Conservation (phyloP, 2,329 filamentous ascomycete genomes). For the Neofusicoccum cordaticola region DNA sequence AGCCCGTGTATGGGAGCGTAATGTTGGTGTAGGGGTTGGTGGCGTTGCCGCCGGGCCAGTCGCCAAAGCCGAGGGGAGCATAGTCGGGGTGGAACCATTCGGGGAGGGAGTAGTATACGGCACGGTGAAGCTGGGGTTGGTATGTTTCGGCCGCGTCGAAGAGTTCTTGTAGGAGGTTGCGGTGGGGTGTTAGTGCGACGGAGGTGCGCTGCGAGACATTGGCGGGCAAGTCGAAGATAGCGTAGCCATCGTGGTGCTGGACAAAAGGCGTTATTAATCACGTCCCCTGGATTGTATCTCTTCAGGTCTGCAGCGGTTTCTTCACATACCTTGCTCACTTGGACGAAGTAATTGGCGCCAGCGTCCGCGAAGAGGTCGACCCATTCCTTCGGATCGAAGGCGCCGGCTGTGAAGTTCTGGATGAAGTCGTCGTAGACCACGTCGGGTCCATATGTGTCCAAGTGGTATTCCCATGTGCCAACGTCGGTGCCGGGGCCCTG, state of each 20-base stretch:
- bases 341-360: slow-evolving; percentile 50
- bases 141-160: slow-evolving; percentile 44
- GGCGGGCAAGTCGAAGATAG: slow-evolving; percentile 43
- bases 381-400: slow-evolving; percentile 53
- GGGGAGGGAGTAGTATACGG: slow-evolving; percentile 45
- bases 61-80: slow-evolving; percentile 35
- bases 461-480: slow-evolving; percentile 50
- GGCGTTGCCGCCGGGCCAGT: slow-evolving; percentile 42
- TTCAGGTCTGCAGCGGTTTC: too few relatives aligned
- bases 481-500: slow-evolving; percentile 40
- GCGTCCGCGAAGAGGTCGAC: slow-evolving; percentile 54
- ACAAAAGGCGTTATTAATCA: too few relatives aligned
- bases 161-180: slow-evolving; percentile 42
- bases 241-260: slow-evolving; percentile 33
- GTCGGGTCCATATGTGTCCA: slow-evolving; percentile 50
- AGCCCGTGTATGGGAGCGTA: slow-evolving; percentile 44
- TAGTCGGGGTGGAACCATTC: slow-evolving; percentile 50
- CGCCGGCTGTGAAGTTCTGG: slow-evolving; percentile 50
- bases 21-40: slow-evolving; percentile 45
- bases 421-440: slow-evolving; percentile 58
- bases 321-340: slow-evolving; percentile 35
- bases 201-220: slow-evolving; percentile 42
- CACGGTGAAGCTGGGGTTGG: slow-evolving; percentile 45
- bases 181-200: slow-evolving; percentile 38
- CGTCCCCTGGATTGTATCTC: too few relatives aligned